Evolutionary conservation across 352 stramenopile species (phyloP).

Genomic region (Phytophthora pseudosyringae): DNA sequence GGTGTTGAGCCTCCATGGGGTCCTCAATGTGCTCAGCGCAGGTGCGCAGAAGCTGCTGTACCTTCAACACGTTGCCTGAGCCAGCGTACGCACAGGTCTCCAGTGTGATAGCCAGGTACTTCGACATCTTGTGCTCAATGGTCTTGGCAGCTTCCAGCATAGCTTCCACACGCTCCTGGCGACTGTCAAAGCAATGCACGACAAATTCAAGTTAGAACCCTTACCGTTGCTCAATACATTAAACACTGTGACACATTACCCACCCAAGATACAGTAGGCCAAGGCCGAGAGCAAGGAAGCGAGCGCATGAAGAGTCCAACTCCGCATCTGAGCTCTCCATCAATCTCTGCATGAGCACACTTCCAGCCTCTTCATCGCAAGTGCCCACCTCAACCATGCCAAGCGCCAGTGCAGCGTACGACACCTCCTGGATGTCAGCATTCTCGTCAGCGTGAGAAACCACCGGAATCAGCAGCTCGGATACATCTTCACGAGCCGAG

Average conservation of each 20-base stretch:
- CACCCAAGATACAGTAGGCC: conserved; percentile 98
- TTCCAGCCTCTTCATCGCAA: conserved; percentile 97
- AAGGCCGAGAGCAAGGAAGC: conserved; percentile 97
- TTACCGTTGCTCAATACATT: conserved; percentile 49
- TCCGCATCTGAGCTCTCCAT: conserved; percentile 99
- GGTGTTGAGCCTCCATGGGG: conserved; percentile 76
- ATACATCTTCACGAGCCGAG: conserved; percentile 96
- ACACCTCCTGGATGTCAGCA: conserved; percentile 93
- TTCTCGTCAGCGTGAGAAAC: conserved; percentile 92
- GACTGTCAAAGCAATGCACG: conserved; percentile 42
- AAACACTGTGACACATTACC: conserved; percentile 28
- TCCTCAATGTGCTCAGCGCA: conserved; percentile 97
- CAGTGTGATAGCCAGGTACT: conserved; percentile 97
- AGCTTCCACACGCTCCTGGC: conserved; percentile 96
- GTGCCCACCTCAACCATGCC: conserved; percentile 99
- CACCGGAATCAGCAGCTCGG: conserved; percentile 96
- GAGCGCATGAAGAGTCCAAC: conserved; percentile 95
- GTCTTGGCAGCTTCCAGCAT: conserved; percentile 99
- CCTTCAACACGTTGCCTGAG: conserved; percentile 98
- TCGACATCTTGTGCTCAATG: conserved; percentile 97
- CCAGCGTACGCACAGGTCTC: conserved; percentile 98
- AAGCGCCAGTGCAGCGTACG: conserved; percentile 95
- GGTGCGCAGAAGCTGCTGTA: conserved; percentile 97
- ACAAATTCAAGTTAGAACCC: conserved; percentile 88
- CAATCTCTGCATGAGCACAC: conserved; percentile 96